Evolutionary conservation across 1,284 basidiomycete genomes (phyloP).

Genomic region (Sanghuangporus baumii): DNA sequence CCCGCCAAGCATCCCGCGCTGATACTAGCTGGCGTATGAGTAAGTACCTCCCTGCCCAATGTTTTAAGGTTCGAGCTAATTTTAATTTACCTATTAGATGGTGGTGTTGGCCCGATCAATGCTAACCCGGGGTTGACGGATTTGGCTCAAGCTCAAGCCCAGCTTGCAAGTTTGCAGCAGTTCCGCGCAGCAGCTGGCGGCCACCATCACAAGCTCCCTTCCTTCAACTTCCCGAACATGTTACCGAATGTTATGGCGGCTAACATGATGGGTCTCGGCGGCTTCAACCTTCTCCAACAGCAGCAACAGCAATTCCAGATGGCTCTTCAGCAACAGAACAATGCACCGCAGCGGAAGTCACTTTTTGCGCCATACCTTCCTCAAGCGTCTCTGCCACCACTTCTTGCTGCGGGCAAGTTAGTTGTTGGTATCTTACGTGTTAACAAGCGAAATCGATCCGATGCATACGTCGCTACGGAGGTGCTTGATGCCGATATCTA

Average conservation of each 20-base stretch:
- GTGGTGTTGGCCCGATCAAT: slow-evolving; percentile 66
- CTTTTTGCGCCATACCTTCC: slow-evolving; percentile 98
- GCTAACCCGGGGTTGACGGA: slow-evolving; percentile 63
- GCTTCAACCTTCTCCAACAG: slow-evolving; percentile 75
- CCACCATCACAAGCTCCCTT: slow-evolving; percentile 94
- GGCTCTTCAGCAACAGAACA: slow-evolving; percentile 85
- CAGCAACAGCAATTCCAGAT: slow-evolving; percentile 77
- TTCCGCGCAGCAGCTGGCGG: slow-evolving; percentile 94
- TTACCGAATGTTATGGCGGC: slow-evolving; percentile 92
- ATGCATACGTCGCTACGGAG: slow-evolving; percentile 99
- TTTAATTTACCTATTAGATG: slow-evolving; percentile 41
- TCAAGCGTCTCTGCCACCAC: slow-evolving; percentile 93
- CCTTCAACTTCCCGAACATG: slow-evolving; percentile 97
- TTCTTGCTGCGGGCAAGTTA: slow-evolving; percentile 96
- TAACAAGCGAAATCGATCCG: slow-evolving; percentile 98
- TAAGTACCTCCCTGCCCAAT: slow-evolving; percentile 35
- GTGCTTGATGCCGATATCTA: slow-evolving; percentile 99
- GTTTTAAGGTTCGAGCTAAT: neutral
- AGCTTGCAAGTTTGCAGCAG: slow-evolving; percentile 93
- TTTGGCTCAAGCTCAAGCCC: slow-evolving; percentile 92
- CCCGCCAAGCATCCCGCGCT: slow-evolving; percentile 68
- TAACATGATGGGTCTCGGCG: slow-evolving; percentile 87
- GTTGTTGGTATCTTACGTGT: slow-evolving; percentile 97
- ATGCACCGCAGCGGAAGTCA: slow-evolving; percentile 93
- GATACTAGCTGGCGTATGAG: slow-evolving; percentile 88